Conservation (phyloP, 2,329 filamentous ascomycete genomes). For the Mollisia scopiformis region DNA sequence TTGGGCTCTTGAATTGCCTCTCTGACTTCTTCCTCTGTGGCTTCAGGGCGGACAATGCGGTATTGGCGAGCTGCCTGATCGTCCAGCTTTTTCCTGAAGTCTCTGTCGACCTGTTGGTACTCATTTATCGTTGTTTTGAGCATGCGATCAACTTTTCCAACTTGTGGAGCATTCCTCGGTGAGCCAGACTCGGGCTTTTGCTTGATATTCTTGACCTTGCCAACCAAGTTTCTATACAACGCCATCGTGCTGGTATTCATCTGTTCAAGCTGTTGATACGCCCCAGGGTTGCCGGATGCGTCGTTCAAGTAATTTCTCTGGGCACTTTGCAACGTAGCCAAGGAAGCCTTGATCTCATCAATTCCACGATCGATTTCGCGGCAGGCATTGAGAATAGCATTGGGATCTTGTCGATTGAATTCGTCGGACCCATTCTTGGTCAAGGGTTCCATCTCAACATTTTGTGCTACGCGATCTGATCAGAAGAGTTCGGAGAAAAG, state of each 20-base stretch:
- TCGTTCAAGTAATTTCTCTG: constrained; percentile 70
- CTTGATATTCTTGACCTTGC: constrained; percentile 82
- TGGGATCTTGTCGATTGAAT: constrained; percentile 60
- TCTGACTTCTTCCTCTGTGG: constrained; percentile 75
- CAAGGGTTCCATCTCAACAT: constrained; percentile 71
- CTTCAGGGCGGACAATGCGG: constrained; percentile 83
- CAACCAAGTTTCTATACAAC: constrained; percentile 77
- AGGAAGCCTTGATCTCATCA: constrained; percentile 71
- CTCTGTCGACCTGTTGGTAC: constrained; percentile 79
- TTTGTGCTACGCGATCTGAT: constrained; percentile 29
- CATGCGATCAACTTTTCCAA: constrained; percentile 77
- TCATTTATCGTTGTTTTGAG: constrained; percentile 80
- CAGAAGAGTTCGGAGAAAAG: neutral
- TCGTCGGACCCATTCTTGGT: constrained; percentile 48
- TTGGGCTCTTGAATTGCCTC: constrained; percentile 72
- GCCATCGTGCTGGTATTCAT: constrained; percentile 81
- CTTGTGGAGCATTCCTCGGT: constrained; percentile 76
- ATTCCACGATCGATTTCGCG: constrained; percentile 79
- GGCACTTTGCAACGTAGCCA: constrained; percentile 71
- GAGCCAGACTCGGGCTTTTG: constrained; percentile 74
- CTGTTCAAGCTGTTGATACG: constrained; percentile 70
- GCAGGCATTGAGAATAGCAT: constrained; percentile 83
- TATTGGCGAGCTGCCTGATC: constrained; percentile 90
- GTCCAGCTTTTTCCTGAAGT: constrained; percentile 78
- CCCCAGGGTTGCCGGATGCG: constrained; percentile 56